A percentile compares a stretch with the other conserved stretches of the same genome.
phyloP scores from a whole-genome alignment of 768 basidiomycete species.

The Tylopilus subfusipes region DNA sequence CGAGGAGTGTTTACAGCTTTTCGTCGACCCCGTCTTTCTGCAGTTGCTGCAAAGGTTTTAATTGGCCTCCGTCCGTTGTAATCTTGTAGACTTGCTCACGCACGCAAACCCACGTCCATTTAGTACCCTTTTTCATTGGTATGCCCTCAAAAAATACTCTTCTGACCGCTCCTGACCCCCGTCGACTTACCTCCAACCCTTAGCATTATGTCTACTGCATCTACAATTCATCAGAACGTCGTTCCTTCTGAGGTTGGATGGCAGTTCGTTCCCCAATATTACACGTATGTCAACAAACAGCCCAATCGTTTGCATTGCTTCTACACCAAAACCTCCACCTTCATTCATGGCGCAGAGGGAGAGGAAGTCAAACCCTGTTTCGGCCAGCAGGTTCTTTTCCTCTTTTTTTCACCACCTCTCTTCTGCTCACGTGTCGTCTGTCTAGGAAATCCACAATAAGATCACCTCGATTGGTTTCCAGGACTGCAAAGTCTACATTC shows the following conservation, averaged over 20 bases:
- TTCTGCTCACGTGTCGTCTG: slow-evolving; percentile 2
- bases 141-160: not conserved
- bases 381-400: slow-evolving; percentile 81
- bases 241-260: slow-evolving; percentile 95
- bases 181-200: not conserved
- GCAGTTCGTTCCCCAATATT: slow-evolving; percentile 99
- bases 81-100: slow-evolving; percentile 38
- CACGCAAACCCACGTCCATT: slow-evolving; percentile 33
- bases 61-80: slow-evolving; percentile 32
- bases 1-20: slow-evolving; percentile 10
- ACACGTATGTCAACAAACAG: slow-evolving; percentile 98
- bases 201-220: slow-evolving; percentile 41
- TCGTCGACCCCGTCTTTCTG: slow-evolving; percentile 24
- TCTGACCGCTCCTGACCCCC: slow-evolving; percentile 5
- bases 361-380: slow-evolving; percentile 87
- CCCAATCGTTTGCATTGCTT: slow-evolving; percentile 97
- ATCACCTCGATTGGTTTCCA: slow-evolving; percentile 92
- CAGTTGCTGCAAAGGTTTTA: slow-evolving; percentile 26
- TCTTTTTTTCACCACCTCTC: slow-evolving; percentile 2
- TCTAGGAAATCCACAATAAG: slow-evolving; percentile 93
- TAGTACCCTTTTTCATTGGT: slow-evolving; percentile 32
- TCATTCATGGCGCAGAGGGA: slow-evolving; percentile 96
- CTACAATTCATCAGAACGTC: slow-evolving; percentile 58
- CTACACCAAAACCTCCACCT: slow-evolving; percentile 97
- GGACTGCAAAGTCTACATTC: slow-evolving; percentile 98